A percentile compares a stretch with the other conserved stretches of the same genome.
Evolutionary conservation across 495 filamentous ascomycete species (phyloP).

Genomic region (Chlorociboria aeruginascens): DNA sequence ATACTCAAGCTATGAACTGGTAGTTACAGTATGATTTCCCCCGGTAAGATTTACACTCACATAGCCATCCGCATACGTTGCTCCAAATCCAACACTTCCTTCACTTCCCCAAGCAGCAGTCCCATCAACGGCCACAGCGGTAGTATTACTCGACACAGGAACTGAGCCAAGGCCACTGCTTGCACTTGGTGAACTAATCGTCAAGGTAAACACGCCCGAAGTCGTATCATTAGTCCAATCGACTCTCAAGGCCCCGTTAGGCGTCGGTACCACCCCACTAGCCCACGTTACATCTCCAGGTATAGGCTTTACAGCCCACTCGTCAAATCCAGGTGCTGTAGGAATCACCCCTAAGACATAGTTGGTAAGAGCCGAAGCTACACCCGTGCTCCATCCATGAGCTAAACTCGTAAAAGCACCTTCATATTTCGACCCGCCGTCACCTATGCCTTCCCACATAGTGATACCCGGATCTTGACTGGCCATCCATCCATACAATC

Average conservation of each 20-base stretch:
- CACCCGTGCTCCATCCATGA: slow-evolving; percentile 31
- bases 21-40: slow-evolving; percentile 1
- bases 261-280: slow-evolving; percentile 27
- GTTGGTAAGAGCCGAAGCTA: slow-evolving; percentile 25
- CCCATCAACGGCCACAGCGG: slow-evolving; percentile 6
- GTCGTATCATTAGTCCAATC: slow-evolving; percentile 21
- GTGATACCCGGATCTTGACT: slow-evolving; percentile 31
- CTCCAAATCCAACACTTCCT: not conserved
- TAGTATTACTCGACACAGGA: slow-evolving; percentile 5
- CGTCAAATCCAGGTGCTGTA: slow-evolving; percentile 25
- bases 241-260: slow-evolving; percentile 25
- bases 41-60: slow-evolving; percentile 9
- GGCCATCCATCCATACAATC: slow-evolving; percentile 35
- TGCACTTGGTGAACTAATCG: slow-evolving; percentile 14
- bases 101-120: slow-evolving; percentile 3
- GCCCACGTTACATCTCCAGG: slow-evolving; percentile 26
- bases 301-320: slow-evolving; percentile 25
- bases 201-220: slow-evolving; percentile 8
- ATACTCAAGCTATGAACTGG: no score
- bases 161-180: slow-evolving; percentile 18
- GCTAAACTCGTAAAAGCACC: slow-evolving; percentile 26
- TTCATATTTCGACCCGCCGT: slow-evolving; percentile 26
- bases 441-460: slow-evolving; percentile 31
- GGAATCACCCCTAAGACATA: slow-evolving; percentile 32
- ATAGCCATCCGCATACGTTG: slow-evolving; percentile 3